phyloP scores from a whole-genome alignment of 139 green algal species.

The Choricystis sp. region DNA sequence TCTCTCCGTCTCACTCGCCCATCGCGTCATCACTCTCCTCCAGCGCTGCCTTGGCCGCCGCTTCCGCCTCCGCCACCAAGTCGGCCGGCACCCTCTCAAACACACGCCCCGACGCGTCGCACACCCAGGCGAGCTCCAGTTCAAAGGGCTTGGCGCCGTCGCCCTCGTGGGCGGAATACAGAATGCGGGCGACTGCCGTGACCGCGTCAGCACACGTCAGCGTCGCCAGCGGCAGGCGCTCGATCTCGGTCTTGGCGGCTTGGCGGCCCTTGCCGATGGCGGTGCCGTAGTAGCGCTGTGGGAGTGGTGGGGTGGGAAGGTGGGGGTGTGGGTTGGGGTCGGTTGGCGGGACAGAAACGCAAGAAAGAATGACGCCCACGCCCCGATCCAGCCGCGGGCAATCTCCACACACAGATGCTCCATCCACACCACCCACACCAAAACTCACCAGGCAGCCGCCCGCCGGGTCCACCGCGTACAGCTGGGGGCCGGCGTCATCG shows the following conservation, averaged over 20 bases:
- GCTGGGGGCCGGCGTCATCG: slow-evolving; percentile 10
- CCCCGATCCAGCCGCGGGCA: no score
- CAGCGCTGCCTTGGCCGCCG: slow-evolving; percentile 60
- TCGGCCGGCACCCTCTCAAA: slow-evolving; percentile 65
- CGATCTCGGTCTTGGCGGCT: slow-evolving; percentile 92
- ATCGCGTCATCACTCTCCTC: slow-evolving; percentile 44
- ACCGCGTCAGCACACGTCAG: slow-evolving; percentile 79
- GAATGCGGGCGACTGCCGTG: slow-evolving; percentile 80
- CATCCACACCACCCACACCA: slow-evolving; percentile 4
- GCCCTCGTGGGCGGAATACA: slow-evolving; percentile 62
- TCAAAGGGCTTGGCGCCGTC: slow-evolving; percentile 98
- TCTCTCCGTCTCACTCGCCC: not conserved
- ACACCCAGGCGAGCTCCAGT: slow-evolving; percentile 94
- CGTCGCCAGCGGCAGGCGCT: slow-evolving; percentile 87
- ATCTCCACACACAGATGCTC: not conserved
- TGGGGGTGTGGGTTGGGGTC: slow-evolving; percentile 60
- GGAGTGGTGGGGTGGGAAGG: not conserved
- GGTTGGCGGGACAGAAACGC: slow-evolving; percentile 11
- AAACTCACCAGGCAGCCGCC: slow-evolving; percentile 7
- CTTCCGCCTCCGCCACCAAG: slow-evolving; percentile 47
- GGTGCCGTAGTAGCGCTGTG: slow-evolving; percentile 74
- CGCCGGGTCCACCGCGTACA: slow-evolving; percentile 12
- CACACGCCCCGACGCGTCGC: slow-evolving; percentile 58
- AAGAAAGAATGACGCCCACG: not conserved
- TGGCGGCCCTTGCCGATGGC: slow-evolving; percentile 93